Base-by-base conservation (phyloP, 371 early-diverging fungal species). In the Zancudomyces culisetae region DNA sequence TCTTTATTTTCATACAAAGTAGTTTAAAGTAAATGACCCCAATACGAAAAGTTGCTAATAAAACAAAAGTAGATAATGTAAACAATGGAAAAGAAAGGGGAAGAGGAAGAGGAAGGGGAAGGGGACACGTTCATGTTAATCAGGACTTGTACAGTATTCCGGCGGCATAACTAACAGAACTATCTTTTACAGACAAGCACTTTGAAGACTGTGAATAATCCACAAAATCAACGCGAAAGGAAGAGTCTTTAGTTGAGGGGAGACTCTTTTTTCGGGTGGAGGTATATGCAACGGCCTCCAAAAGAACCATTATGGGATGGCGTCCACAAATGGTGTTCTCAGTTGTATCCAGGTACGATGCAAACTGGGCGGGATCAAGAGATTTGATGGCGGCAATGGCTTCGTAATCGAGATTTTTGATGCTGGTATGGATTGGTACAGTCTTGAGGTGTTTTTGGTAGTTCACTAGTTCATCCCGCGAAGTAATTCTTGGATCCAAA, bases 321-420 rank as follows among this genome's bases (percentile, higher is more conserved):
- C 92, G 69, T 6, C 92, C 92, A 64, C 96, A 95, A 45, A 95
- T 89, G 0, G 93, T 95, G 59, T 95, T 95, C 6, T 70, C 59
- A 0, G 94, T 90, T 28, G 60, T 55, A 8, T 62, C 51, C 22
- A 93, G 61, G 59, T 95, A 93, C 20, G 58, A 50, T 12, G 61
- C 58, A 60, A 90, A 93, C 1, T 51, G 70, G 0, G 50, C 55
- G 49, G 77, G 74, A 52, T 75, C 72, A 27, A 78, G 43, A 0
- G 54, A 58, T 42, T 83, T 83, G 52, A 95, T 83, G 8, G 63
- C 52, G 0, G 62, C 57, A 81, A 95, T 93, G 6, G 81, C 96
- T 50, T 76, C 76, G 1, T 66, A 69, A 64, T 95, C 96, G 41
- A 93, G 64, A 0, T 60, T 59, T 48, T 76, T 66, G 54, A 95